Percentiles rank a stretch among this genome's conserved stretches.
Conservation (phyloP, 2,329 filamentous ascomycete genomes). For the Ascochyta viciae-villosae region DNA sequence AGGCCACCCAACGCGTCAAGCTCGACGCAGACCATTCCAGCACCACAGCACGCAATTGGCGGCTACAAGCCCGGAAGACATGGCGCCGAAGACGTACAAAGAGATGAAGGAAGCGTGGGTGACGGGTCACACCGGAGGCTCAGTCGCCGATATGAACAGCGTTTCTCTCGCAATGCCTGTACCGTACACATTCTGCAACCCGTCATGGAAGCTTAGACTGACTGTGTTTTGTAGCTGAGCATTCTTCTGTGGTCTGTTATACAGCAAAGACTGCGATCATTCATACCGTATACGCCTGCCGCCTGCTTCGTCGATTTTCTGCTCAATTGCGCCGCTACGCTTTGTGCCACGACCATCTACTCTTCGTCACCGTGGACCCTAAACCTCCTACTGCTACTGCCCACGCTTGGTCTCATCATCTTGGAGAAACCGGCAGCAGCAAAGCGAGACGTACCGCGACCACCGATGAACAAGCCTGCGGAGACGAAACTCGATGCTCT, state of each 20-base stretch:
- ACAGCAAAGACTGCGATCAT: constrained; percentile 83
- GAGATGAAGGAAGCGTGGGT: constrained; percentile 94
- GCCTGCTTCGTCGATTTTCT: constrained; percentile 81
- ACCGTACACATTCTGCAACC: constrained; percentile 42
- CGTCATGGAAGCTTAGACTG: constrained; percentile 26
- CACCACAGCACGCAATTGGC: constrained; percentile 22
- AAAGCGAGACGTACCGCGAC: constrained; percentile 27
- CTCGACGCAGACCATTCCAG: constrained; percentile 5
- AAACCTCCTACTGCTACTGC: constrained; percentile 74
- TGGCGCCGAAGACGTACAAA: constrained; percentile 72
- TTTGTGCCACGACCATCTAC: constrained; percentile 88
- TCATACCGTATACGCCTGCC: constrained; percentile 74
- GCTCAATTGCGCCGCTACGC: constrained; percentile 80
- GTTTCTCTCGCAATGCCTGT: constrained; percentile 88
- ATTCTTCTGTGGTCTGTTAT: constrained; percentile 88
- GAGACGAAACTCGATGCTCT: constrained; percentile 58
- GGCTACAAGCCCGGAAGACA: constrained; percentile 21
- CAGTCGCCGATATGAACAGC: constrained; percentile 83
- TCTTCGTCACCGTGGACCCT: constrained; percentile 76
- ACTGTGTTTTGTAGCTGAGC: constrained; percentile 66
- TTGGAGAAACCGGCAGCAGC: constrained; percentile 36
- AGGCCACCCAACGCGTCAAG: constrained; percentile 31
- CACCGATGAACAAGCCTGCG: constrained; percentile 26
- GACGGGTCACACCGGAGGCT: constrained; percentile 84
- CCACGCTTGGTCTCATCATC: constrained; percentile 69